Evolutionary conservation across 1,284 basidiomycete genomes (phyloP), one percentile per base, ranked within the genome.

Genomic region (Rhodotorula glutinis): DNA sequence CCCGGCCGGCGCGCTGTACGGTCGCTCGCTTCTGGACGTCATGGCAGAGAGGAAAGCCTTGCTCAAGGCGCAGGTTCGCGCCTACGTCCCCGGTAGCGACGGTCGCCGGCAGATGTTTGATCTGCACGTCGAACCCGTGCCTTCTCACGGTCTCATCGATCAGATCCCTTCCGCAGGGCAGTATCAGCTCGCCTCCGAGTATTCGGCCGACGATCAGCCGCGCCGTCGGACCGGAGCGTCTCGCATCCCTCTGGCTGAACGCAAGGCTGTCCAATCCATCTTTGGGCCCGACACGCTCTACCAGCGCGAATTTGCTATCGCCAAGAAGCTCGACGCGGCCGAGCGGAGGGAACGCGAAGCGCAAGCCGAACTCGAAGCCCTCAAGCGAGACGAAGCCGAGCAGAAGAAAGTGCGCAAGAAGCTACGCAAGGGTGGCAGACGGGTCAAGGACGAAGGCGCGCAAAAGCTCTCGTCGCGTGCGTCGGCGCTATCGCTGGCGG

Each of bases 271-370:
- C 43, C 30, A 56, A 38, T 66, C 66, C 21, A 66, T 73, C 56
- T 73, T 73, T 33, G 72, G 72, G 0, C 70, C 70, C 3, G 72
- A 73, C 43, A 41, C 71, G 30, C 40, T 72, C 8, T 73, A 72
- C 33, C 67, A 73, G 60, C 57, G 67, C 19, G 72, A 73, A 46
- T 49, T 66, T 25, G 63, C 64, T 21, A 43, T 25, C 0, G 60
- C 57, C 25, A 29, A 57, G 33, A 61, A 59, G 51, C 17, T 62
- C 8, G 65, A 73, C n/a, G 63, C 41, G n/a, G 53, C 43, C 27
- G 72, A 73, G 55, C 62, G 58, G 17, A 38, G 40, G 33, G 72
- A 69, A 65, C 19, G 56, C n/a, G 67, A 69, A 54, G 53, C 54
- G 40, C n/a, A 49, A 3, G 65, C 65, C 43, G 61, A 57, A 30